phyloP scores from a whole-genome alignment of 1,284 basidiomycete species.

The Cutaneotrichosporon spelunceum region DNA sequence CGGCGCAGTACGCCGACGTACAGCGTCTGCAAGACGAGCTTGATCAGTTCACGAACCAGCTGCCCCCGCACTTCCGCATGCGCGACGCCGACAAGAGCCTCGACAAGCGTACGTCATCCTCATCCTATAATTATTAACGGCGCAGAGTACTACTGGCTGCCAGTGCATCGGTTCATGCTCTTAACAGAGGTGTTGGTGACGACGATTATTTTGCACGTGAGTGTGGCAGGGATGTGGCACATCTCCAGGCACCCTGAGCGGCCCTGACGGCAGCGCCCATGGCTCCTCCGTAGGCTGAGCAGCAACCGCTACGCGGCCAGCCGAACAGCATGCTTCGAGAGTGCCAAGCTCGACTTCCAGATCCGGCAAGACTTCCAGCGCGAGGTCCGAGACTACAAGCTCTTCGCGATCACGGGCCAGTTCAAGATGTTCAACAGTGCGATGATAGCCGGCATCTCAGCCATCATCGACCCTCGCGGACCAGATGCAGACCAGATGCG shows the following conservation, averaged over 20 bases:
- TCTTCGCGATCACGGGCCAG: slow-evolving; percentile 39
- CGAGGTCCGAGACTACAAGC: slow-evolving; percentile 39
- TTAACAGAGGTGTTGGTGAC: slow-evolving; percentile 49
- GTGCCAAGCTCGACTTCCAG: slow-evolving; percentile 48
- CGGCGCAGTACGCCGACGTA: slow-evolving; percentile 81
- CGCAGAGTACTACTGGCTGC: slow-evolving; percentile 34
- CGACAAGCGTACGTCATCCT: slow-evolving; percentile 56
- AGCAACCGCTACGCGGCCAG: slow-evolving; percentile 46
- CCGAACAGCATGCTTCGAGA: slow-evolving; percentile 48
- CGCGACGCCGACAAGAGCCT: slow-evolving; percentile 70
- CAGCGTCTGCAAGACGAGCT: slow-evolving; percentile 79
- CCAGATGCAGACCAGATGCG: slow-evolving; percentile 47
- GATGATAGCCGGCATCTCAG: slow-evolving; percentile 52
- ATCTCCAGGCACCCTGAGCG: neutral
- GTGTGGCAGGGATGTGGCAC: slow-evolving; percentile 15
- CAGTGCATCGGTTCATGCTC: slow-evolving; percentile 49
- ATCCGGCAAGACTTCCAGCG: slow-evolving; percentile 46
- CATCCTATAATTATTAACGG: neutral
- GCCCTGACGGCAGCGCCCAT: slow-evolving; percentile 37
- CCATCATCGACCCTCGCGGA: slow-evolving; percentile 51
- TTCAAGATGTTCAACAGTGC: slow-evolving; percentile 51
- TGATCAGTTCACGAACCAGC: slow-evolving; percentile 66
- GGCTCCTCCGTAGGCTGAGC: slow-evolving; percentile 45
- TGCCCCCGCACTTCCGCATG: slow-evolving; percentile 64
- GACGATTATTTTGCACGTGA: slow-evolving; percentile 50